Evolutionary conservation across 192 early-diverging fungal genomes (phyloP), one percentile per base, ranked within the genome.

Genomic region (Geosiphon pyriformis): DNA sequence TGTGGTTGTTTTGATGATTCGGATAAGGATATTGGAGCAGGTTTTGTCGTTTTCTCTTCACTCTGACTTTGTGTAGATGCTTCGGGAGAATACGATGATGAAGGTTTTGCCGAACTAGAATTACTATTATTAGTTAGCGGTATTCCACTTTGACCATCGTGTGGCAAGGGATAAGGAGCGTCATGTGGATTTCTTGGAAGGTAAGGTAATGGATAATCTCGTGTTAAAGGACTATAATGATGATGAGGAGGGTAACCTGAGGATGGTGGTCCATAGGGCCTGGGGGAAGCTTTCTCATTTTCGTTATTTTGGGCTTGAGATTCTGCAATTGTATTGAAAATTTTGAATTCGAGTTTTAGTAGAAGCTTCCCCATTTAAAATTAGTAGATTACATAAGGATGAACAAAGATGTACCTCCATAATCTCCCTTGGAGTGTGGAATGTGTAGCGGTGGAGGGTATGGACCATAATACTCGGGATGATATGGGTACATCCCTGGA

Each of bases 401-500:
- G 57, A 20, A 11, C 50, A 52, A n/a, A n/a, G 50, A n/a, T 4
- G 6, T 6, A 42, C 15, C 20, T 20, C 50, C 50, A 52, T 10
- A 20, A n/a, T 52, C 22, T 20, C 3, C 20, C 4, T 20, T 52
- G 20, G 50, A 4, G 20, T 7, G 22, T 20, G 50, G 20, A 52
- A 7, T 4, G 20, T 52, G 50, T 42, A 15, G 37, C 30, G 55
- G 57, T 31, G 22, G 33, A 33, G 17, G 6, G 35, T 32, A 35
- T 42, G 57, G 33, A 35, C 30, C 34, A 59, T 59, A 59, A 59
- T 59, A 59, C 22, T 59, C 57, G 1, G 34, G 33, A 22, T 10
- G 33, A 1, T 26, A 37, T 25, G n/a, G 26, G 33, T 59, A 59
- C 58, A 59, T 59, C 23, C 33, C 12, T 22, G 11, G 58, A 37